These are phyloP conservation scores for Gaeumannomyces sp. DNA, from an alignment of 2,329 filamentous ascomycete genomes.

Conservation along the genomic window DNA sequence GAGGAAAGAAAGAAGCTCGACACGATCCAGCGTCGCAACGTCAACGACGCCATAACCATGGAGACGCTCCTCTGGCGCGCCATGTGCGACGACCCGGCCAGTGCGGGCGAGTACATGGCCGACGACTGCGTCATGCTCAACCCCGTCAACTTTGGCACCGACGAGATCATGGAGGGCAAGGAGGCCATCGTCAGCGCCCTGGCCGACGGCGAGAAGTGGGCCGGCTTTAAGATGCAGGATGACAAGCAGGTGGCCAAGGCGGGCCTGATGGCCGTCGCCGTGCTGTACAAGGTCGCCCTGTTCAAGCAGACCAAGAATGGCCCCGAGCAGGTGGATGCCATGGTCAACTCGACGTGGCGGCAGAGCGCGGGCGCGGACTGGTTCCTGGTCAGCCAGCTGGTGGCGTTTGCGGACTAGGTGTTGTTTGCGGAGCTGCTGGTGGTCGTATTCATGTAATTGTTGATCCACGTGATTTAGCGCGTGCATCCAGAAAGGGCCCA, in stretches of 20 bases:
- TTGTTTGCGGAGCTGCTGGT: background rate
- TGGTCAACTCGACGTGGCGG: slow-evolving; percentile 25
- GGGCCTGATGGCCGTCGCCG: slow-evolving; percentile 30
- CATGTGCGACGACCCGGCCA: slow-evolving; percentile 29
- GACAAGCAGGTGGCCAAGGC: slow-evolving; percentile 30
- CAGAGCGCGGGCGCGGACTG: slow-evolving; percentile 31
- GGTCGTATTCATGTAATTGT: too few relatives aligned
- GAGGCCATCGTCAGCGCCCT: slow-evolving; percentile 25
- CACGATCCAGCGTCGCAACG: slow-evolving; percentile 34
- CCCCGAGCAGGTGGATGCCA: slow-evolving; percentile 24
- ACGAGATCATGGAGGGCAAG: slow-evolving; percentile 21
- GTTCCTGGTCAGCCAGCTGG: slow-evolving; percentile 15
- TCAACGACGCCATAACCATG: slow-evolving; percentile 29
- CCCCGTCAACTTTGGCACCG: slow-evolving; percentile 25
- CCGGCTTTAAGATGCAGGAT: slow-evolving; percentile 27
- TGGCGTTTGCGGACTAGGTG: slow-evolving; percentile 7
- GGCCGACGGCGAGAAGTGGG: slow-evolving; percentile 21
- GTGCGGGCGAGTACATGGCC: slow-evolving; percentile 30
- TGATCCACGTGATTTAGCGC: too few relatives aligned
- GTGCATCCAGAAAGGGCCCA: too few relatives aligned
- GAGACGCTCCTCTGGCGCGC: slow-evolving; percentile 33
- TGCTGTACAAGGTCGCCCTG: slow-evolving; percentile 26
- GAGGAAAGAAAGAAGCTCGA: slow-evolving; percentile 24
- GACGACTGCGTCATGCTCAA: slow-evolving; percentile 32
- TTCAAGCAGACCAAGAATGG: slow-evolving; percentile 21